Percentiles rank a stretch among this genome's conserved stretches.
Conservation (phyloP, 306 rosid genomes). For the Sesbania bispinosa region DNA sequence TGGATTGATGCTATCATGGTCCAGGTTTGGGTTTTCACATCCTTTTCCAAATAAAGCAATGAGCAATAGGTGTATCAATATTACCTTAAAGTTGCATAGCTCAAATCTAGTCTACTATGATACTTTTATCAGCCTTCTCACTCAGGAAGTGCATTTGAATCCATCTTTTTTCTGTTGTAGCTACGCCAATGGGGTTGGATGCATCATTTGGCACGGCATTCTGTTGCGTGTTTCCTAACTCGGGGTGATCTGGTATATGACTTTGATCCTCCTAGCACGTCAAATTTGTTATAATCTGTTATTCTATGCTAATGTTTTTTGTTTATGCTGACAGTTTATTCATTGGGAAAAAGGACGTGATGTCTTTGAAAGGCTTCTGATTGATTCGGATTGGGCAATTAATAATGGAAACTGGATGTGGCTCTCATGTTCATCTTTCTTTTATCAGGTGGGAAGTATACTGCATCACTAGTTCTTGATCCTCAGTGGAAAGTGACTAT, state of each 20-base stretch:
- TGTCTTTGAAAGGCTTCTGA: conserved; percentile 88
- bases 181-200: conserved; percentile 95
- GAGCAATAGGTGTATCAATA: not conserved
- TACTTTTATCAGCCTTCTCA: conserved; percentile 13
- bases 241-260: conserved; percentile 88
- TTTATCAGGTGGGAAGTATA: conserved; percentile 68
- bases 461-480: not conserved
- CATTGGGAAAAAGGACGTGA: conserved; percentile 98
- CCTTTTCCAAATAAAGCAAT: conserved; percentile 17
- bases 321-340: conserved; percentile 52
- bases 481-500: conserved; percentile 12
- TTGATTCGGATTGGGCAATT: conserved; percentile 97
- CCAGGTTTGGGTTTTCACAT: conserved; percentile 56
- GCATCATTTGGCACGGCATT: conserved; percentile 96
- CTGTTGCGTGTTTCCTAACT: conserved; percentile 87
- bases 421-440: conserved; percentile 93
- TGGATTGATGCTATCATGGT: conserved; percentile 97
- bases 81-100: not conserved
- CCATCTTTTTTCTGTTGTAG: conserved; percentile 46
- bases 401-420: conserved; percentile 96
- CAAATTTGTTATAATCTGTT: conserved; percentile 7
- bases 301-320: conserved; percentile 13
- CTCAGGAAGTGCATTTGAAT: conserved; percentile 9
- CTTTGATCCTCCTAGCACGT: not conserved
- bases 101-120: not conserved